Evolutionary conservation across 1,139 yeast genomes (phyloP), one percentile per base, ranked within the genome.

Genomic region (Suzukiozyma palmioleophila): DNA sequence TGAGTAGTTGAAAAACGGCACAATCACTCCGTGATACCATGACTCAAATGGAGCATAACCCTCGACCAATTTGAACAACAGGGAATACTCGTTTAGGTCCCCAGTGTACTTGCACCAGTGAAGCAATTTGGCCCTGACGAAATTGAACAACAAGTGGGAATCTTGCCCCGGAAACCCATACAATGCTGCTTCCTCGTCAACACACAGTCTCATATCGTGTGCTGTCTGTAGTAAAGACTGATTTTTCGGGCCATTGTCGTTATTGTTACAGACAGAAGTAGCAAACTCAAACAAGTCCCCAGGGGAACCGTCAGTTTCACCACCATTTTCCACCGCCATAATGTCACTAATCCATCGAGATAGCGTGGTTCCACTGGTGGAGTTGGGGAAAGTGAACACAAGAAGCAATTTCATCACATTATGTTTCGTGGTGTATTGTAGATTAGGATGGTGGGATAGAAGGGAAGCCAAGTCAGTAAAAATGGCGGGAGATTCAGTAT

Each of bases 1-100:
- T 42, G 51, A 59, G 43, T 59, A 69, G 45, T 60, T 63, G 29
- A 46, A 42, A 44, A 48, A 69, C 1, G 73, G 73, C 25, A 41
- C 35, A 8, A 66, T 45, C 3, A 59, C 32, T 1, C 68, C 68
- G 4, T 45, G 32, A 32, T 46, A 50, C 74, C 75, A 69, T 3
- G 40, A 25, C 1, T 45, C 29, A 44, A 62, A 63, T 10, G 55
- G 56, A 2, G 39, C 45, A 35, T 49, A 48, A 1, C 45, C 46
- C 4, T 44, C 37, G 29, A 54, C 38, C 12, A 48, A 26, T 1
- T 45, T 42, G 33, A 54, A 60, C 5, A 58, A 45, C 5, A 52
- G 50, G 1, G 42, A 26, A 15, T 54, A 45, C 3, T 38, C 42
- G 3, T 46, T 47, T 3, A 56, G 36, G 24, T 56, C 52, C 12